These are phyloP conservation scores for Cryomyces minteri DNA, from an alignment of 495 filamentous ascomycete genomes.

Conservation along the genomic window DNA sequence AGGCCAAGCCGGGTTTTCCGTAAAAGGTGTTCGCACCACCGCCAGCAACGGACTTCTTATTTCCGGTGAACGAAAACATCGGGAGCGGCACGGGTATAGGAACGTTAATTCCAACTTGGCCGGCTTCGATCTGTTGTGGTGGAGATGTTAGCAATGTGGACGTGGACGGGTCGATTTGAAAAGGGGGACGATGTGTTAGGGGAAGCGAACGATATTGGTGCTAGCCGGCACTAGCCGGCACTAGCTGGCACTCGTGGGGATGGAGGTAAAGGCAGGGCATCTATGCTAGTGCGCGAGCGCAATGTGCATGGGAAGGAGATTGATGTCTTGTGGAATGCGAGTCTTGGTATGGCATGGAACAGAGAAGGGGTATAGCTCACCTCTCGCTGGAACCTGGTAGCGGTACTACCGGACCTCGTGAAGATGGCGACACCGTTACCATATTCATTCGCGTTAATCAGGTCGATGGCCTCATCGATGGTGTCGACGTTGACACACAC, in stretches of 20 bases:
- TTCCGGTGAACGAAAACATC: background rate
- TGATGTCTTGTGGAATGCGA: slow-evolving; percentile 5
- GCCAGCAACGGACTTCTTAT: slow-evolving; percentile 1
- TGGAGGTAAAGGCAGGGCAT: too few species aligned
- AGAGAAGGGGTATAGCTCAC: slow-evolving; percentile 15
- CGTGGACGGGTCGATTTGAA: too few species aligned
- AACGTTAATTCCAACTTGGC: slow-evolving; percentile 63
- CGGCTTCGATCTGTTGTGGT: slow-evolving; percentile 35
- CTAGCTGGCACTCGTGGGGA: too few species aligned
- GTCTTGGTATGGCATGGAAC: slow-evolving; percentile 37
- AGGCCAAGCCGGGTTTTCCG: background rate
- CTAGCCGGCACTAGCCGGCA: too few species aligned
- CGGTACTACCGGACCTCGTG: slow-evolving; percentile 42
- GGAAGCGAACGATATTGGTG: too few species aligned
- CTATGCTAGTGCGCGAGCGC: too few species aligned
- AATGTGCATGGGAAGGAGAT: too few species aligned
- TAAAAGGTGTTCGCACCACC: background rate
- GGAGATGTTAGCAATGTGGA: too few species aligned
- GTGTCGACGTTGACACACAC: slow-evolving; percentile 70
- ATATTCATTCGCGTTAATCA: slow-evolving; percentile 53
- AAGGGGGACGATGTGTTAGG: too few species aligned
- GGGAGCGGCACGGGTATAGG: slow-evolving; percentile 34
- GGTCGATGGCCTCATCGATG: slow-evolving; percentile 54
- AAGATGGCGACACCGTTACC: slow-evolving; percentile 56
- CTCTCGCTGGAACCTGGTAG: slow-evolving; percentile 46